Conservation (phyloP, 768 basidiomycete species). For the Boletellus sp. region DNA sequence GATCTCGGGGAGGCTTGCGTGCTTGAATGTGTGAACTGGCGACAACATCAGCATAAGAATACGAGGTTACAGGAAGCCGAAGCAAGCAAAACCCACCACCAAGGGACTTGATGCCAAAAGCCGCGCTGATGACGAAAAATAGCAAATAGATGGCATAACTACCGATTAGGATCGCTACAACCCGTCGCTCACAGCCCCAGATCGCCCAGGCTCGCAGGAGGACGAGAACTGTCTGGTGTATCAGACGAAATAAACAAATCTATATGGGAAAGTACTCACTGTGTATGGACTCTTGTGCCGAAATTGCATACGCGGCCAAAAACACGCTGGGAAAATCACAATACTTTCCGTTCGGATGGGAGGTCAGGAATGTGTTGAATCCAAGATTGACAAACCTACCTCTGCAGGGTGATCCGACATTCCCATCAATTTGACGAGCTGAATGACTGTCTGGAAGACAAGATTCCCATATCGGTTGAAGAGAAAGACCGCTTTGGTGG, state of each 20-base stretch:
- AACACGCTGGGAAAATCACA: constrained; percentile 1
- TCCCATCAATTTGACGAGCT: constrained; percentile 1
- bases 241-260: neutral
- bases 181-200: constrained; percentile 6
- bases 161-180: neutral
- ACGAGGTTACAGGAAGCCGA: too few relatives aligned
- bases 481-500: constrained; percentile 7
- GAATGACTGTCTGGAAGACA: constrained; percentile 7
- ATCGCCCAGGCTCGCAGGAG: constrained; percentile 18
- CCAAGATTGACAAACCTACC: neutral
- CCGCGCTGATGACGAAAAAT: neutral
- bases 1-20: neutral
- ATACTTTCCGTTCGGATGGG: neutral
- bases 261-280: neutral
- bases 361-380: too few relatives aligned
- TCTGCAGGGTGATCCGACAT: neutral
- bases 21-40: neutral
- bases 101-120: neutral
- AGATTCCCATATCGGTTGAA: constrained; percentile 16
- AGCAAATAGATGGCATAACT: constrained; percentile 6
- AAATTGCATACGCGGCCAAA: neutral
- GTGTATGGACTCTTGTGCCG: constrained; percentile 11
- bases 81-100: neutral
- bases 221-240: constrained; percentile 5
- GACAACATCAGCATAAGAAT: neutral